Percentiles rank a stretch among this genome's conserved stretches.
Evolutionary conservation across 2,329 filamentous ascomycete genomes (phyloP).

Genomic region (Scolecobasidium constrictum): DNA sequence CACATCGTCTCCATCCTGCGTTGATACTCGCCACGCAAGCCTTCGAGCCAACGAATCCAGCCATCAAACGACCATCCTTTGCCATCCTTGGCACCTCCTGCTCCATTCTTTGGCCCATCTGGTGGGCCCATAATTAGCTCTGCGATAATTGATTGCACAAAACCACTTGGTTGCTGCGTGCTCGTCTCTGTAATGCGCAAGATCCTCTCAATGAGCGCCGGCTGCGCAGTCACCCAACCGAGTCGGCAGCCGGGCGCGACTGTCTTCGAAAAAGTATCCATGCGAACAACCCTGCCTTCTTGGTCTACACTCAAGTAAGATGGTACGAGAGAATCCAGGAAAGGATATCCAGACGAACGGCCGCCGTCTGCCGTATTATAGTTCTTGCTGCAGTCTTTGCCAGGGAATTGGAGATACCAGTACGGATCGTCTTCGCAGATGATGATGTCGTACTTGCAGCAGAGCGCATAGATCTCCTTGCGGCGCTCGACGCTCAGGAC

Average conservation of each 20-base stretch:
- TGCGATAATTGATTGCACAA: conserved; percentile 74
- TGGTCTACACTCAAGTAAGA: conserved; percentile 73
- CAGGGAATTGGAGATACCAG: conserved; percentile 87
- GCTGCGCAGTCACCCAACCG: conserved; percentile 84
- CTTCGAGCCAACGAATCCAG: conserved; percentile 86
- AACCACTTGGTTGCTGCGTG: conserved; percentile 79
- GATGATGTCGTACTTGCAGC: conserved; percentile 74
- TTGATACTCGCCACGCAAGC: conserved; percentile 75
- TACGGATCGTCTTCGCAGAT: conserved; percentile 94
- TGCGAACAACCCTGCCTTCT: conserved; percentile 76
- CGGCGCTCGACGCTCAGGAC: conserved; percentile 63
- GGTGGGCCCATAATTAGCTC: conserved; percentile 66
- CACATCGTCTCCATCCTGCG: conserved; percentile 75
- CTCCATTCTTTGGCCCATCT: conserved; percentile 29
- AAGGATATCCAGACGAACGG: conserved; percentile 56
- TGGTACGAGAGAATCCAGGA: conserved; percentile 72
- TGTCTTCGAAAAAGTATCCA: conserved; percentile 93
- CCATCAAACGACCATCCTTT: conserved; percentile 69
- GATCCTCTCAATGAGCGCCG: conserved; percentile 63
- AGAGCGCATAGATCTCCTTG: conserved; percentile 69
- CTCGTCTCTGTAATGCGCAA: conserved; percentile 62
- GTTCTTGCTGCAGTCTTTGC: conserved; percentile 25
- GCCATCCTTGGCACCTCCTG: conserved; percentile 38
- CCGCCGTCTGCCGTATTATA: conserved; percentile 24
- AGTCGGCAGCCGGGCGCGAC: conserved; percentile 81